These are phyloP conservation scores for Phytophthora vignae DNA, from an alignment of 352 stramenopile genomes.

Conservation along the genomic window DNA sequence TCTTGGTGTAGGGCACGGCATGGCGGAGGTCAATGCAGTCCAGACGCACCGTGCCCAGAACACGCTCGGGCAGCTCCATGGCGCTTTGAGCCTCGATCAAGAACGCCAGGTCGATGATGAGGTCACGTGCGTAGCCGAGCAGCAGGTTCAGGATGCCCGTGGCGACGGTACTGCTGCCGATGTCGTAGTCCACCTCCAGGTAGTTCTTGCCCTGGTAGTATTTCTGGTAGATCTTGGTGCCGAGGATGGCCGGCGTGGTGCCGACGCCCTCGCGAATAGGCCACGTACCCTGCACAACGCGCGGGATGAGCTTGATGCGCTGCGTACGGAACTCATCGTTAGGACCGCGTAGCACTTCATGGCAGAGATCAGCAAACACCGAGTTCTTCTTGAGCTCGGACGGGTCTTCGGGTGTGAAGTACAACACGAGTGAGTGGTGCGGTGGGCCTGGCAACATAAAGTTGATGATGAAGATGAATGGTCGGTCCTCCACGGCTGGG, in stretches of 20 bases:
- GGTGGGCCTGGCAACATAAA: conserved; percentile 81
- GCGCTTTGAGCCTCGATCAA: conserved; percentile 78
- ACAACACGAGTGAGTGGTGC: conserved; percentile 77
- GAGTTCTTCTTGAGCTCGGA: conserved; percentile 69
- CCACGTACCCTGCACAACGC: conserved; percentile 91
- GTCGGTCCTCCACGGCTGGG: conserved; percentile 34
- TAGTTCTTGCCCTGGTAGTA: conserved; percentile 77
- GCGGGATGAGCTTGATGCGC: conserved; percentile 92
- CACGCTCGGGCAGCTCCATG: conserved; percentile 78
- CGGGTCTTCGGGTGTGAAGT: conserved; percentile 78
- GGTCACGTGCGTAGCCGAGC: conserved; percentile 64
- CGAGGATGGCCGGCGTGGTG: conserved; percentile 91
- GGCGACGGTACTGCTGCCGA: conserved; percentile 78
- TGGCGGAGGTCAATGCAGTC: conserved; percentile 70
- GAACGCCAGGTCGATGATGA: conserved; percentile 87
- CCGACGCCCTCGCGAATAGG: conserved; percentile 88
- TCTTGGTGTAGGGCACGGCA: conserved; percentile 52
- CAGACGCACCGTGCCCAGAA: conserved; percentile 76
- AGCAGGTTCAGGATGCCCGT: conserved; percentile 77
- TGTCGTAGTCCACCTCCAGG: conserved; percentile 84
- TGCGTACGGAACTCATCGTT: conserved; percentile 79
- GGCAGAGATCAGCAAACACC: conserved; percentile 73
- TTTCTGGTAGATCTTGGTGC: conserved; percentile 89
- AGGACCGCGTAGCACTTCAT: conserved; percentile 65
- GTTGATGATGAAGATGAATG: conserved; percentile 83